Percentiles rank a stretch among this genome's conserved stretches.
phyloP scores from a whole-genome alignment of 768 basidiomycete species.

The Kondoa malvinella region DNA sequence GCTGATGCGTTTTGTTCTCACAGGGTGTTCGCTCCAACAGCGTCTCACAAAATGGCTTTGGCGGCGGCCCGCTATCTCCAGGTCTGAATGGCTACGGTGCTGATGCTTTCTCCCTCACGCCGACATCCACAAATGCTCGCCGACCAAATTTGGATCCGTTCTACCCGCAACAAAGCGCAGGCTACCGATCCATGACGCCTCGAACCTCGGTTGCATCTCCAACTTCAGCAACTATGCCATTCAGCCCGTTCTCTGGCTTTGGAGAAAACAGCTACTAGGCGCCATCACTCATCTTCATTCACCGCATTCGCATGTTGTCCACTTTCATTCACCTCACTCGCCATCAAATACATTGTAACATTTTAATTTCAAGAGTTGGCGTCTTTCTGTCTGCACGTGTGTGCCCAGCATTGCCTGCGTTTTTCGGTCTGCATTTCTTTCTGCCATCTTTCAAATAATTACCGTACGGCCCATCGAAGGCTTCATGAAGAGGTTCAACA shows the following conservation, averaged over 20 bases:
- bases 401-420: no score
- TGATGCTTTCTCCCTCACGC: not conserved
- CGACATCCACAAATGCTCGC: not conserved
- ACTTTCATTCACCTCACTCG: no score
- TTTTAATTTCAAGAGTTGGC: no score
- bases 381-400: no score
- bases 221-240: not conserved
- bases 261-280: not conserved
- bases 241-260: conserved; percentile 3
- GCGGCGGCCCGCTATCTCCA: not conserved
- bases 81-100: not conserved
- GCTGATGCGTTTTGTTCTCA: not conserved
- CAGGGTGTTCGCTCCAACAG: conserved; percentile 5
- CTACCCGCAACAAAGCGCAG: not conserved
- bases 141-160: not conserved
- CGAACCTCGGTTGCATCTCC: not conserved
- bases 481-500: no score
- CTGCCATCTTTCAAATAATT: no score
- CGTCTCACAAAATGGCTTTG: not conserved
- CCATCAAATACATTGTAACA: no score
- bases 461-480: no score
- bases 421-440: no score
- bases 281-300: not conserved
- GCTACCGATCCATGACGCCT: conserved; percentile 1
- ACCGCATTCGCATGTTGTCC: not conserved